Evolutionary conservation across 2,329 filamentous ascomycete species (phyloP).

Genomic region (Biscogniauxia sp.): DNA sequence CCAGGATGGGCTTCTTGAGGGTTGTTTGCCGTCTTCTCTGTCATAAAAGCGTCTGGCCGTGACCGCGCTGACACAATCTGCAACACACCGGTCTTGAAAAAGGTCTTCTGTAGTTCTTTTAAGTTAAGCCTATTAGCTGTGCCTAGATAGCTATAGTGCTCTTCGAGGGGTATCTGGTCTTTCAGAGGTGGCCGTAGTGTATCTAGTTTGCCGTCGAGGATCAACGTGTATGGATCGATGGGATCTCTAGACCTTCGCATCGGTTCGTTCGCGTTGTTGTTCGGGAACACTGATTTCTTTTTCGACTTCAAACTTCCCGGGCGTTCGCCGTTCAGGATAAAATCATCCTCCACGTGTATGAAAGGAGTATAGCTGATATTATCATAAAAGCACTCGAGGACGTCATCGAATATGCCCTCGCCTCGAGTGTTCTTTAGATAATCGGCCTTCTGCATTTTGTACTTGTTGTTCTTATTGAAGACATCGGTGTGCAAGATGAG

Average conservation of each 20-base stretch:
- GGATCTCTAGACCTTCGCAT: conserved; percentile 73
- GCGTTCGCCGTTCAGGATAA: conserved; percentile 74
- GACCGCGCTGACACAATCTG: conserved; percentile 95
- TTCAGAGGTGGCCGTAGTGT: conserved; percentile 79
- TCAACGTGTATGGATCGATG: conserved; percentile 91
- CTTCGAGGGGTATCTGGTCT: conserved; percentile 89
- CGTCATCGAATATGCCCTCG: conserved; percentile 89
- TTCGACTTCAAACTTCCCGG: conserved; percentile 69
- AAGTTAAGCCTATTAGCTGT: conserved; percentile 75
- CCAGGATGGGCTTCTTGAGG: conserved; percentile 85
- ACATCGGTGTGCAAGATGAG: conserved; percentile 96
- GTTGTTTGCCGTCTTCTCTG: conserved; percentile 79
- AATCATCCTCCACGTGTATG: conserved; percentile 92
- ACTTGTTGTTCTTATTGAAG: conserved; percentile 99
- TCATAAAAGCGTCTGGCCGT: conserved; percentile 91
- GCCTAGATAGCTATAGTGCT: conserved; percentile 85
- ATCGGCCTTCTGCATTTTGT: conserved; percentile 96
- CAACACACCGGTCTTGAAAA: conserved; percentile 85
- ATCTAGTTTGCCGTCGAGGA: conserved; percentile 86
- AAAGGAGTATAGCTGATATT: conserved; percentile 98
- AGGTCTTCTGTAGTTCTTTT: conserved; percentile 78
- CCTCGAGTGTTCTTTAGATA: conserved; percentile 94
- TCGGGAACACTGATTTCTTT: conserved; percentile 66
- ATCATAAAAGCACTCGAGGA: conserved; percentile 95
- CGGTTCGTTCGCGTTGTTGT: conserved; percentile 59